These are phyloP conservation scores for Prillingera fragicola DNA, from an alignment of 1,284 basidiomycete species.

Conservation along the genomic window DNA sequence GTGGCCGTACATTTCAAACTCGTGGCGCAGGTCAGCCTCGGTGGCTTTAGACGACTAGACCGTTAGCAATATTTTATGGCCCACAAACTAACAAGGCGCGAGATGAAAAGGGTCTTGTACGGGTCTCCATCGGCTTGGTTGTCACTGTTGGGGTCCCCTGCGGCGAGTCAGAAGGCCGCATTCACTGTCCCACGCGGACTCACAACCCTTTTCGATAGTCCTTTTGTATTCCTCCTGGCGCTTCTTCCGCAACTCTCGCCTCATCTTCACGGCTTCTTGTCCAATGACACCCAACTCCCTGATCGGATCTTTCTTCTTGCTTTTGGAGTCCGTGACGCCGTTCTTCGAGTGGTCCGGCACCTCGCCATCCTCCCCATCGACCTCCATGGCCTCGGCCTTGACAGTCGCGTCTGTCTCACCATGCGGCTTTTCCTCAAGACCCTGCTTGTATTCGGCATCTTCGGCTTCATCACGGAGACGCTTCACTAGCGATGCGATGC, in stretches of 20 bases:
- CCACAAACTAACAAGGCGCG: slow-evolving; percentile 63
- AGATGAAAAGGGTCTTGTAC: slow-evolving; percentile 97
- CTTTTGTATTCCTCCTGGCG: slow-evolving; percentile 73
- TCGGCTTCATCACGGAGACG: slow-evolving; percentile 71
- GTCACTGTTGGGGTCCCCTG: slow-evolving; percentile 57
- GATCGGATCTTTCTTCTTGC: slow-evolving; percentile 57
- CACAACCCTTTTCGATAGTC: slow-evolving; percentile 74
- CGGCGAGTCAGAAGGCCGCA: too few species aligned
- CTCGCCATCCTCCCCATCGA: slow-evolving; percentile 62
- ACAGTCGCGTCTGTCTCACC: background rate
- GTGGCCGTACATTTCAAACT: slow-evolving; percentile 91
- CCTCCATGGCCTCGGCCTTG: slow-evolving; percentile 5
- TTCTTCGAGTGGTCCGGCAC: slow-evolving; percentile 65
- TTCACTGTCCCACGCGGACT: slow-evolving; percentile 37
- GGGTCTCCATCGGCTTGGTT: slow-evolving; percentile 92
- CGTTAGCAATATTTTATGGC: background rate
- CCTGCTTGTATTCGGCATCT: slow-evolving; percentile 48
- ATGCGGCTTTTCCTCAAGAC: slow-evolving; percentile 22
- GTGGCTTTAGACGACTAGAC: slow-evolving; percentile 69
- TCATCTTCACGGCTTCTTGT: slow-evolving; percentile 57
- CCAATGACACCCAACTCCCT: slow-evolving; percentile 50
- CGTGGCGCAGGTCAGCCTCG: slow-evolving; percentile 83
- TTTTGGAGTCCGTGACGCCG: slow-evolving; percentile 55
- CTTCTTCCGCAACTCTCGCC: slow-evolving; percentile 72
- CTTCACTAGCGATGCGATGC: slow-evolving; percentile 68